Percentiles rank a stretch among this genome's conserved stretches.
phyloP scores from a whole-genome alignment of 257 asterid species.

The Petrea volubilis region DNA sequence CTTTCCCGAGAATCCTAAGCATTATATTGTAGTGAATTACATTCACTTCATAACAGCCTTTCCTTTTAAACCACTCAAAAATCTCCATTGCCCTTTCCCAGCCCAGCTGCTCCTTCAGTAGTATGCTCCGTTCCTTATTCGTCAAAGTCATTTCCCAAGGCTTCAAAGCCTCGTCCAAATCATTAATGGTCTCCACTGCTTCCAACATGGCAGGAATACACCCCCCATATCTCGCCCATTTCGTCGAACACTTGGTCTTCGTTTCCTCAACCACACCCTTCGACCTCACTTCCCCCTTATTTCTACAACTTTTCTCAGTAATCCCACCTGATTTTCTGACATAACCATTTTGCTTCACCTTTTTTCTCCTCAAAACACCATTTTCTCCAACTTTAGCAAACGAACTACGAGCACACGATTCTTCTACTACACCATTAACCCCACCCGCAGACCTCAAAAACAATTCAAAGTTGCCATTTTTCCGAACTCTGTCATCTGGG shows the following conservation, averaged over 20 bases:
- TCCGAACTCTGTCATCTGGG: slow-evolving; percentile 24
- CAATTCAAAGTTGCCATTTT: slow-evolving; percentile 27
- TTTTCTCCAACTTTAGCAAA: slow-evolving; percentile 7
- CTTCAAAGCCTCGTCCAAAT: slow-evolving; percentile 75
- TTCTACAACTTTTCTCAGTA: slow-evolving; percentile 15
- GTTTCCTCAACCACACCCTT: slow-evolving; percentile 22
- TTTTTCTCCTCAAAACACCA: slow-evolving; percentile 20
- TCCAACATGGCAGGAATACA: slow-evolving; percentile 76
- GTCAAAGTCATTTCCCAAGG: slow-evolving; percentile 78
- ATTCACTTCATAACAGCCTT: slow-evolving; percentile 78
- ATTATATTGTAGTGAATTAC: slow-evolving; percentile 89
- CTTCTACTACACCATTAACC: slow-evolving; percentile 26
- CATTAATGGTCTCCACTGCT: slow-evolving; percentile 50
- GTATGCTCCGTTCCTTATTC: slow-evolving; percentile 80
- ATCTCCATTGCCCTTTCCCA: slow-evolving; percentile 90
- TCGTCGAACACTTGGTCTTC: slow-evolving; percentile 73
- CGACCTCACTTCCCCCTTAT: background rate
- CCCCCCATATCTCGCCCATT: slow-evolving; percentile 84
- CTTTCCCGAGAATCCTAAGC: slow-evolving; percentile 75
- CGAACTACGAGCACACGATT: slow-evolving; percentile 18
- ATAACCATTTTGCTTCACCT: slow-evolving; percentile 22
- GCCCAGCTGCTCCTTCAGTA: slow-evolving; percentile 79
- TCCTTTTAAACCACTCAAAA: slow-evolving; percentile 81
- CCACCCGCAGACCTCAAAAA: slow-evolving; percentile 25
- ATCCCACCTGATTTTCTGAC: slow-evolving; percentile 14